A percentile compares a stretch with the other conserved stretches of the same genome.
phyloP scores from a whole-genome alignment of 306 rosid species.

The Delonix regia region DNA sequence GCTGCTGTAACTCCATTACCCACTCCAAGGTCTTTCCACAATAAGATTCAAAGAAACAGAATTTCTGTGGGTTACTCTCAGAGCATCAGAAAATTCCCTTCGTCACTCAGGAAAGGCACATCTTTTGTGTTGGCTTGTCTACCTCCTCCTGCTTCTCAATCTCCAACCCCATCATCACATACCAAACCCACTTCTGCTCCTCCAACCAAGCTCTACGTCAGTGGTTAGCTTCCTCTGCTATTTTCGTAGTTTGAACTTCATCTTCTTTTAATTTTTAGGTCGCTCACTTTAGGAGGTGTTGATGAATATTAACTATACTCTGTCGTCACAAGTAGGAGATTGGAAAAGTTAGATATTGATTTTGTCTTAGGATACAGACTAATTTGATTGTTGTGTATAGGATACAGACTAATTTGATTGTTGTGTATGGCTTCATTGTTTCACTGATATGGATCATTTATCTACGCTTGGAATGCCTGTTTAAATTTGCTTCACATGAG shows the following conservation, averaged over 20 bases:
- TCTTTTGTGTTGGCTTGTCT: constrained; percentile 48
- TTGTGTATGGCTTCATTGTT: constrained; percentile 4
- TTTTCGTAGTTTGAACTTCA: background rate
- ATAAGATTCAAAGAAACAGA: constrained; percentile 10
- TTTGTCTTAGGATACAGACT: background rate
- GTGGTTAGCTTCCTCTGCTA: constrained; percentile 60
- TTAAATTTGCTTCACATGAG: background rate
- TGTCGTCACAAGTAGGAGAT: background rate
- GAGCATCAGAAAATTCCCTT: constrained; percentile 27
- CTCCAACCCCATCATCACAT: constrained; percentile 36
- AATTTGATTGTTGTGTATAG: constrained; percentile 16
- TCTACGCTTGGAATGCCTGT: background rate
- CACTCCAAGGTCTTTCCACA: constrained; percentile 10
- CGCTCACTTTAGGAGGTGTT: background rate
- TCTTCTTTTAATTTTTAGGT: constrained; percentile 9
- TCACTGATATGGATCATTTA: background rate
- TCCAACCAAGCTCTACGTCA: constrained; percentile 74
- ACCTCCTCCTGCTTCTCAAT: constrained; percentile 41
- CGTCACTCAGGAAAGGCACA: constrained; percentile 25
- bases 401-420: background rate
- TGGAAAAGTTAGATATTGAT: background rate
- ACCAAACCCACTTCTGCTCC: constrained; percentile 27
- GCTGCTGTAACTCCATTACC: constrained; percentile 9
- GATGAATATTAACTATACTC: background rate
- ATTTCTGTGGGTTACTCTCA: constrained; percentile 18